These are phyloP conservation scores for Candida schatavii DNA, from an alignment of 805 yeast species.

Conservation along the genomic window DNA sequence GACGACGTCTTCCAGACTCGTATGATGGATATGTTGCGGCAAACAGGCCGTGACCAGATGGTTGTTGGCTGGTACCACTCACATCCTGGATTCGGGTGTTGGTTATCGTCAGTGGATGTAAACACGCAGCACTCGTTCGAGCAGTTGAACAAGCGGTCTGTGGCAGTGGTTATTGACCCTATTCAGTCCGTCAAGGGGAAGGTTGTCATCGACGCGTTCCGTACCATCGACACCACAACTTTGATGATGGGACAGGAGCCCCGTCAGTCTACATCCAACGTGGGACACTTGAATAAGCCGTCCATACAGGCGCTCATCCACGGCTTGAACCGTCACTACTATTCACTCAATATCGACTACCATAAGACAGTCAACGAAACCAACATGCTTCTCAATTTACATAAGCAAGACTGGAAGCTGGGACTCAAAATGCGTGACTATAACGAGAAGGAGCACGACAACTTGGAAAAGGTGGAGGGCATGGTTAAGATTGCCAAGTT, in stretches of 20 bases:
- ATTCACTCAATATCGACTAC: constrained; percentile 92
- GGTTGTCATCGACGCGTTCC: constrained; percentile 97
- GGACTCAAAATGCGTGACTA: constrained; percentile 81
- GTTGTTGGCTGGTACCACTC: constrained; percentile 99
- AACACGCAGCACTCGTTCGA: constrained; percentile 98
- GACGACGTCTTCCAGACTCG: constrained; percentile 98
- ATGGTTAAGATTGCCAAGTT: constrained; percentile 89
- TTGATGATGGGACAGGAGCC: constrained; percentile 97
- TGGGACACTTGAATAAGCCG: constrained; percentile 93
- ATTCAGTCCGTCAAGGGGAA: constrained; percentile 98
- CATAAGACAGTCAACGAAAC: constrained; percentile 90
- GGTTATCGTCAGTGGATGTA: constrained; percentile 97
- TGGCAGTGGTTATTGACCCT: constrained; percentile 98
- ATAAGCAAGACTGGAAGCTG: constrained; percentile 93
- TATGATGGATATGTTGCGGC: constrained; percentile 99
- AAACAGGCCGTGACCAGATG: constrained; percentile 98
- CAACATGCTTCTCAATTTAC: constrained; percentile 88
- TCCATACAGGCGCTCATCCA: constrained; percentile 95
- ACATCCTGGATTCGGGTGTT: constrained; percentile 99
- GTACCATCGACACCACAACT: constrained; percentile 84
- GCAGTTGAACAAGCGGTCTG: constrained; percentile 91
- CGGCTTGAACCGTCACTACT: constrained; percentile 94
- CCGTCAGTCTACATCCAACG: constrained; percentile 93
- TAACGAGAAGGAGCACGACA: constrained; percentile 70
- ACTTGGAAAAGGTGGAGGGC: constrained; percentile 66